phyloP scores from a whole-genome alignment of 139 green algal species.

The Chloropicon primus region DNA sequence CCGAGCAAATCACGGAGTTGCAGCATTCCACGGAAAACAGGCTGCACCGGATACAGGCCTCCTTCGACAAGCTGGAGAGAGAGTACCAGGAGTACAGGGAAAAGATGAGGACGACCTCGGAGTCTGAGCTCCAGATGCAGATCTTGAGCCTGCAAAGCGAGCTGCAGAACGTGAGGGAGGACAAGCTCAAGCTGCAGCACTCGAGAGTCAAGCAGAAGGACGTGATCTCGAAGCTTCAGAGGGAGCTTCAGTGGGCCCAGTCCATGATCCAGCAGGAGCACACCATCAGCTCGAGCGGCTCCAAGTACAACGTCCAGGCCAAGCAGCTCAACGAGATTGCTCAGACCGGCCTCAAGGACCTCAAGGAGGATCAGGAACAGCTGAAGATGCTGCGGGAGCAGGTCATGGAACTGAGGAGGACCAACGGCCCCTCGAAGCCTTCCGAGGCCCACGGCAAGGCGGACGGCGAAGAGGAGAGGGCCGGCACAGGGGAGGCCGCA shows the following conservation, averaged over 20 bases:
- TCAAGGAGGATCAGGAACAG: not conserved
- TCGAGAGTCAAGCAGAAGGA: not conserved
- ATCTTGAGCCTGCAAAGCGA: not conserved
- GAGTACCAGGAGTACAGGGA: conserved; percentile 8
- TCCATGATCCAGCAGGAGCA: conserved; percentile 8
- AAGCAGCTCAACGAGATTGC: not conserved
- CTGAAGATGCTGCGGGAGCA: not conserved
- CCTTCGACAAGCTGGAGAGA: conserved; percentile 25
- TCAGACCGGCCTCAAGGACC: not conserved
- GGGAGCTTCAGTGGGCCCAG: conserved; percentile 16
- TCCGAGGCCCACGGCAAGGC: not conserved
- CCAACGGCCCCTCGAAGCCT: not conserved
- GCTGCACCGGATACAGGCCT: conserved; percentile 21
- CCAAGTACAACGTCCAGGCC: not conserved
- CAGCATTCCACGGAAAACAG: conserved; percentile 25
- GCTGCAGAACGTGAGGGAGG: not conserved
- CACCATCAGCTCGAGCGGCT: not conserved
- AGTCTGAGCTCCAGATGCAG: conserved; percentile 29
- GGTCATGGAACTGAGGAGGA: not conserved
- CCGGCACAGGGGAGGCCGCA: too few species aligned
- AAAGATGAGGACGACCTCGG: conserved; percentile 16
- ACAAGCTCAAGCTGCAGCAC: not conserved
- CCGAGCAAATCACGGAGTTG: conserved; percentile 24
- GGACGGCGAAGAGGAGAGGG: not conserved
- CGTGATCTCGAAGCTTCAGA: conserved; percentile 18